Percentiles rank a stretch among this genome's conserved stretches.
Evolutionary conservation across 1,284 basidiomycete genomes (phyloP).

Genomic region (Rhodotorula sp.): DNA sequence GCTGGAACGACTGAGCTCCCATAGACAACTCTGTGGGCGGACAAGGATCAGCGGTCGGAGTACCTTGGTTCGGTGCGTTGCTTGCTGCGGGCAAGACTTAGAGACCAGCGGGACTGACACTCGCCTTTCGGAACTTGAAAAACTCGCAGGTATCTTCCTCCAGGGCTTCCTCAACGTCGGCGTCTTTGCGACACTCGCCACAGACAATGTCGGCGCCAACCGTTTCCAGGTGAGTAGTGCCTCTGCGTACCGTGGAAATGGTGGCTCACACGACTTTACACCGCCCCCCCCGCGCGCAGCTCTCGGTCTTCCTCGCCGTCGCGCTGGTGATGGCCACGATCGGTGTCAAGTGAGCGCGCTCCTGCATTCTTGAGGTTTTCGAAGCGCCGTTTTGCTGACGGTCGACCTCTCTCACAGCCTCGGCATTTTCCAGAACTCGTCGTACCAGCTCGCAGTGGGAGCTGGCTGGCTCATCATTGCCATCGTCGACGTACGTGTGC

Average conservation of each 20-base stretch:
- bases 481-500: constrained; percentile 61
- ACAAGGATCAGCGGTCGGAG: constrained; percentile 57
- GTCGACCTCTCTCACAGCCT: constrained; percentile 57
- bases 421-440: constrained; percentile 57
- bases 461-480: constrained; percentile 92
- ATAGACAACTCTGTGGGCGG: constrained; percentile 40
- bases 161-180: constrained; percentile 78
- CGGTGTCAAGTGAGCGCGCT: constrained; percentile 61
- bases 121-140: background rate
- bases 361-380: background rate
- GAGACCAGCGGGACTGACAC: background rate
- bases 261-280: background rate
- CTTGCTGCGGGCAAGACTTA: constrained; percentile 9
- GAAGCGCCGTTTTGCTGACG: background rate
- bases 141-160: constrained; percentile 52
- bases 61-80: constrained; percentile 90
- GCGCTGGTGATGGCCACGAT: constrained; percentile 81
- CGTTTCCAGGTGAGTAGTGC: constrained; percentile 58
- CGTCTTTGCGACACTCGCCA: constrained; percentile 76
- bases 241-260: background rate
- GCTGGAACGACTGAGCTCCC: constrained; percentile 10
- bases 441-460: constrained; percentile 62
- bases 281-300: constrained; percentile 61
- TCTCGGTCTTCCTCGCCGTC: constrained; percentile 80
- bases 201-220: constrained; percentile 77